A percentile compares a stretch with the other conserved stretches of the same genome.
phyloP scores from a whole-genome alignment of 805 yeast genomes.

The Teunomyces barrocoloradensis region DNA sequence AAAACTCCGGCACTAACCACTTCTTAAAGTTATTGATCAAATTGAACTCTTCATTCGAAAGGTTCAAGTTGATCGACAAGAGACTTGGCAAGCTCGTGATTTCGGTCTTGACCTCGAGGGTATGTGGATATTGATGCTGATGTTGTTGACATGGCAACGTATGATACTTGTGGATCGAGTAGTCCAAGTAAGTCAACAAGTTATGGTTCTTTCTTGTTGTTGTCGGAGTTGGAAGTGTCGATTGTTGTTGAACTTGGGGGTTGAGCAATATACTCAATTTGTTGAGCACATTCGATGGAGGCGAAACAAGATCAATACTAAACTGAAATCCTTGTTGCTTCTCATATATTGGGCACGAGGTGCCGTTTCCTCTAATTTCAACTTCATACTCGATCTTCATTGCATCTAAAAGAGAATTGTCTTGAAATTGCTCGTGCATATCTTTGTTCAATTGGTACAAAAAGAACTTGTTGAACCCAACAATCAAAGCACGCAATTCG shows the following conservation, averaged over 20 bases:
- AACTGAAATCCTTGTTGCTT: constrained; percentile 33
- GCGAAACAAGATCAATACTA: constrained; percentile 44
- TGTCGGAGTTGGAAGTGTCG: constrained; percentile 11
- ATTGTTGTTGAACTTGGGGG: constrained; percentile 12
- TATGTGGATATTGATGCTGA: constrained; percentile 37
- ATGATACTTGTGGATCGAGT: constrained; percentile 52
- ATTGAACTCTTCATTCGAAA: constrained; percentile 54
- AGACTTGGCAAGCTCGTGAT: constrained; percentile 63
- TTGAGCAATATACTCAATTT: constrained; percentile 18
- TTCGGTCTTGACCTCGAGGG: constrained; percentile 51
- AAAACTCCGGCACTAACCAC: constrained; percentile 66
- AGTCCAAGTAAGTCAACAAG: constrained; percentile 54
- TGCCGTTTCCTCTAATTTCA: constrained; percentile 34
- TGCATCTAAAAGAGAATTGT: constrained; percentile 25
- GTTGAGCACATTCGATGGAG: constrained; percentile 27
- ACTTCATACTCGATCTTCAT: constrained; percentile 46
- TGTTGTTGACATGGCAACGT: constrained; percentile 48
- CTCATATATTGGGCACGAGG: constrained; percentile 35
- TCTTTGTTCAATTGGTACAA: constrained; percentile 52
- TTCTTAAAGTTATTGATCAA: constrained; percentile 46
- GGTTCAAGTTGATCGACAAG: constrained; percentile 57
- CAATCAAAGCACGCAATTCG: constrained; percentile 45
- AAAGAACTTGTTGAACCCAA: constrained; percentile 58
- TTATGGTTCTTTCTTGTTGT: constrained; percentile 14
- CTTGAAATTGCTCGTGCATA: constrained; percentile 33